A percentile compares a stretch with the other conserved stretches of the same genome.
phyloP scores from a whole-genome alignment of 2,329 filamentous ascomycete species.

The Penicillium sp. region DNA sequence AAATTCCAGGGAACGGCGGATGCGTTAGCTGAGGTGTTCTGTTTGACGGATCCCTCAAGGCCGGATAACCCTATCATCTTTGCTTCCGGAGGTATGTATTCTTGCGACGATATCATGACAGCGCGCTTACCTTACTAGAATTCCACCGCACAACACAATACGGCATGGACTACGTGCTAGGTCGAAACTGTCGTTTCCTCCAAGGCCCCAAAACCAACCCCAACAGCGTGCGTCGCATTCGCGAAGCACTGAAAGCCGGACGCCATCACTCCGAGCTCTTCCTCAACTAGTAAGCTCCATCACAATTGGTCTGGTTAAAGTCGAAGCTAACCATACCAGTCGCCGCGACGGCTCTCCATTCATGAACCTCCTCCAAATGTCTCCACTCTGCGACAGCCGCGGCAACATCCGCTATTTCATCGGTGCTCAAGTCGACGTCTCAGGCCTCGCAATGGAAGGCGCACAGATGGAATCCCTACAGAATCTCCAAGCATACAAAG shows the following conservation, averaged over 20 bases:
- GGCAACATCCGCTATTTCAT: constrained; percentile 70
- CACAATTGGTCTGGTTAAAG: not conserved
- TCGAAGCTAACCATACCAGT: constrained; percentile 33
- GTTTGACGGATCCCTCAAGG: constrained; percentile 71
- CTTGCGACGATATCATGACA: not conserved
- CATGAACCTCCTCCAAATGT: constrained; percentile 73
- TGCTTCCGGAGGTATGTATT: constrained; percentile 66
- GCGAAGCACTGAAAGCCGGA: constrained; percentile 62
- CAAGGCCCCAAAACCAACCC: constrained; percentile 72
- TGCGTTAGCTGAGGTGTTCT: constrained; percentile 75
- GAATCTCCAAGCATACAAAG: constrained; percentile 42
- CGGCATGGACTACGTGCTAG: constrained; percentile 70
- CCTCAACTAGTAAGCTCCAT: constrained; percentile 64
- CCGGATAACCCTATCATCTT: constrained; percentile 76
- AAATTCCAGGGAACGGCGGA: constrained; percentile 69
- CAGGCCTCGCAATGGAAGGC: constrained; percentile 66
- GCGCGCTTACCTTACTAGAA: constrained; percentile 48
- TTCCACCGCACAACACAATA: constrained; percentile 76
- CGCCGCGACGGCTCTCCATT: constrained; percentile 73
- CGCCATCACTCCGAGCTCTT: constrained; percentile 73
- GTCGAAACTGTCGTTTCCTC: constrained; percentile 76
- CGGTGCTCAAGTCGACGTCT: constrained; percentile 72
- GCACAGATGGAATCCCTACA: constrained; percentile 65
- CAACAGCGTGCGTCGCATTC: constrained; percentile 64
- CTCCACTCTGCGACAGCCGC: constrained; percentile 68